These are phyloP conservation scores for Cyphellophora europaea DNA, from an alignment of 2,329 filamentous ascomycete species.

Conservation along the genomic window DNA sequence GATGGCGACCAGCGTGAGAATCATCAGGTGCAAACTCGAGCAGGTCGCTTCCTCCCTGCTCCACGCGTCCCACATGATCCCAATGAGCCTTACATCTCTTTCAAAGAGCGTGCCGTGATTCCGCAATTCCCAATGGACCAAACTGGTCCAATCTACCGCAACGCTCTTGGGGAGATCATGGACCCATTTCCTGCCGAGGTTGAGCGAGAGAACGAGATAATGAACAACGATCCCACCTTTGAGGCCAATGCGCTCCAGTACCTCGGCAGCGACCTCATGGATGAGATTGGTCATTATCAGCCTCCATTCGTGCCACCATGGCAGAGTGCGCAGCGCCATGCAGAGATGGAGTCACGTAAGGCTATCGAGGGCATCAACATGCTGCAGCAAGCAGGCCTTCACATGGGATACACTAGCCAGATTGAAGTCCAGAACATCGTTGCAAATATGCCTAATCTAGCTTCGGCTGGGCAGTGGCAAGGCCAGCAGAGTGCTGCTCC, in stretches of 20 bases:
- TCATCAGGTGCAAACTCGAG: constrained; percentile 8
- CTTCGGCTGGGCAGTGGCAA: no score
- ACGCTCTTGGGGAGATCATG: constrained; percentile 3
- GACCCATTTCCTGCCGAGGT: constrained; percentile 8
- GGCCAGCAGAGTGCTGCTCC: no score
- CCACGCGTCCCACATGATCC: constrained; percentile 6
- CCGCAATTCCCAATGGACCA: constrained; percentile 7
- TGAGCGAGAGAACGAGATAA: constrained; percentile 6
- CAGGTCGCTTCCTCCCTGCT: constrained; percentile 9
- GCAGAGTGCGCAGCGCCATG: constrained; percentile 3
- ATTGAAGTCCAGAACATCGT: no score
- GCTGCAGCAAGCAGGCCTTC: no score
- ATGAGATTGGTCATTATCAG: constrained; percentile 8
- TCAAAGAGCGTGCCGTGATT: constrained; percentile 8
- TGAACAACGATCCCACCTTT: constrained; percentile 11
- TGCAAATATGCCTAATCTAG: no score
- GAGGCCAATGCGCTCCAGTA: constrained; percentile 6
- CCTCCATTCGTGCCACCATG: constrained; percentile 5
- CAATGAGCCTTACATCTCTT: constrained; percentile 1
- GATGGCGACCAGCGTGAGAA: constrained; percentile 10
- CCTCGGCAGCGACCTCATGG: constrained; percentile 9
- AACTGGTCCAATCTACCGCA: constrained; percentile 9
- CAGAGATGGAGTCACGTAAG: background rate
- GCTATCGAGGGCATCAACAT: no score
- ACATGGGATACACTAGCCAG: no score